Conservation (phyloP, 2,329 filamentous ascomycete species). For the Didymella lethalis region DNA sequence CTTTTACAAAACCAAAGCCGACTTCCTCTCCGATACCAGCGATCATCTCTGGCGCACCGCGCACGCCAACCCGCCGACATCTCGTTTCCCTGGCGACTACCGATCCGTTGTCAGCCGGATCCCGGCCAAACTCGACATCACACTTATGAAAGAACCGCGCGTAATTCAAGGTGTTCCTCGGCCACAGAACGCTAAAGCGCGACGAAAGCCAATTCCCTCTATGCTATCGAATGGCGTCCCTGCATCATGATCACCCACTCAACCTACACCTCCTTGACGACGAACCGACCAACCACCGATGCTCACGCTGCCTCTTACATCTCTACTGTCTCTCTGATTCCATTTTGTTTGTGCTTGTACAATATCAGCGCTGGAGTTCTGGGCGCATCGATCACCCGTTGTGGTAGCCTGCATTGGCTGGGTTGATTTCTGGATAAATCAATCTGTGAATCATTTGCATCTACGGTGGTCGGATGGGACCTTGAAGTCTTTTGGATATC, state of each 20-base stretch:
- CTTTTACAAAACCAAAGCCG: slow-evolving; percentile 64
- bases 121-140: slow-evolving; percentile 83
- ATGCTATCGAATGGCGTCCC: slow-evolving; percentile 48
- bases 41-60: slow-evolving; percentile 82
- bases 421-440: slow-evolving; percentile 40
- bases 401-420: slow-evolving; percentile 16
- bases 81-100: slow-evolving; percentile 64
- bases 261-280: slow-evolving; percentile 28
- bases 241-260: slow-evolving; percentile 34
- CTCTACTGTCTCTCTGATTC: slow-evolving; percentile 18
- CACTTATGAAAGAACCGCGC: slow-evolving; percentile 89
- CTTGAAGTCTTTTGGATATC: slow-evolving; percentile 22
- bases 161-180: slow-evolving; percentile 87
- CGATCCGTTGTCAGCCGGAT: slow-evolving; percentile 62
- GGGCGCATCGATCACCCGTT: slow-evolving; percentile 14
- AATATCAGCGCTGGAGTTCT: slow-evolving; percentile 46
- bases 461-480: slow-evolving; percentile 24
- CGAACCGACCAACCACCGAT: slow-evolving; percentile 24
- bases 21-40: slow-evolving; percentile 74
- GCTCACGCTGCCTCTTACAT: slow-evolving; percentile 23
- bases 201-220: slow-evolving; percentile 59
- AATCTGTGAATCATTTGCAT: slow-evolving; percentile 37
- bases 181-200: slow-evolving; percentile 59
- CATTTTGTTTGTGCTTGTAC: slow-evolving; percentile 35
- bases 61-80: slow-evolving; percentile 63